phyloP scores from a whole-genome alignment of 2,329 filamentous ascomycete genomes.

The Sclerotinia trifoliorum region DNA sequence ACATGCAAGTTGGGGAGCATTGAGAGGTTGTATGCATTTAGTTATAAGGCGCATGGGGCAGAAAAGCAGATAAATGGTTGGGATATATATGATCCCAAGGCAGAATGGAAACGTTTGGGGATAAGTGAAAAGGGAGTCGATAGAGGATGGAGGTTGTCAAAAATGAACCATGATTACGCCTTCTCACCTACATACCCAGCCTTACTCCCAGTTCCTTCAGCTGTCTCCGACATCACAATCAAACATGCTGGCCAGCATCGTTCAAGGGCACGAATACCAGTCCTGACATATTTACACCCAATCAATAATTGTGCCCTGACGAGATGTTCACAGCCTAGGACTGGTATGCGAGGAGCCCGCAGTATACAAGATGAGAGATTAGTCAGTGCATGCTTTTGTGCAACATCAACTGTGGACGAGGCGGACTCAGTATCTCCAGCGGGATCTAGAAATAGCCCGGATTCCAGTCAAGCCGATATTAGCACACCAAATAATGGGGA shows the following conservation, averaged over 20 bases:
- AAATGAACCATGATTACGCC: slow-evolving; percentile 83
- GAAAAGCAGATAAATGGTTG: slow-evolving; percentile 78
- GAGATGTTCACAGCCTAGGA: slow-evolving; percentile 85
- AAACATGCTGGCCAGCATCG: slow-evolving; percentile 91
- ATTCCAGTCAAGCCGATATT: slow-evolving; percentile 54
- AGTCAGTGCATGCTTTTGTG: slow-evolving; percentile 87
- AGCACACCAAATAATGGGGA: slow-evolving; percentile 42
- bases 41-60: slow-evolving; percentile 69
- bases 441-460: slow-evolving; percentile 42
- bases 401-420: slow-evolving; percentile 42
- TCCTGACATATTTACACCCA: slow-evolving; percentile 89
- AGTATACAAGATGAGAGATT: slow-evolving; percentile 96
- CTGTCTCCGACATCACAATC: slow-evolving; percentile 94
- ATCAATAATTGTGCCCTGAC: slow-evolving; percentile 97
- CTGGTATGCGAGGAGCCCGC: slow-evolving; percentile 81
- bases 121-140: slow-evolving; percentile 72
- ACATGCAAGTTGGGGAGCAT: slow-evolving; percentile 81
- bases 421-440: slow-evolving; percentile 32
- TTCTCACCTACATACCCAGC: slow-evolving; percentile 94
- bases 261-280: slow-evolving; percentile 84
- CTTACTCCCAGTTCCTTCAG: slow-evolving; percentile 77
- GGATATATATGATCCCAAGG: slow-evolving; percentile 78
- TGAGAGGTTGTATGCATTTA: slow-evolving; percentile 89
- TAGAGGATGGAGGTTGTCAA: slow-evolving; percentile 76
- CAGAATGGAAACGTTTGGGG: slow-evolving; percentile 84